Conservation (phyloP, 352 stramenopile genomes). For the Peronospora farinosa region DNA sequence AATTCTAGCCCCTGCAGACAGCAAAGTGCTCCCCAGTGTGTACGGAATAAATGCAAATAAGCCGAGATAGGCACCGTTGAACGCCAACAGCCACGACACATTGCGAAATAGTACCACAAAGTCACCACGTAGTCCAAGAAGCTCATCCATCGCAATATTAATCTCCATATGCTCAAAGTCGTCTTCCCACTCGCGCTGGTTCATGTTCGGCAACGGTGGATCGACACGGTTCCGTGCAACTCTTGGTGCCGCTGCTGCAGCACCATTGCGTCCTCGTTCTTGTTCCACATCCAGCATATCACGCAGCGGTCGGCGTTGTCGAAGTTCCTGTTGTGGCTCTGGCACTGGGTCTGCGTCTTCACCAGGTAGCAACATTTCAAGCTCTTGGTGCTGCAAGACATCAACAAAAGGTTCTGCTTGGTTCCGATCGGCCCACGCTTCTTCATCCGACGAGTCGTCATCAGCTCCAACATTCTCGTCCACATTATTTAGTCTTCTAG, state of each 20-base stretch:
- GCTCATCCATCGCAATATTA: constrained; percentile 94
- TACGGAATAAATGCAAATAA: constrained; percentile 95
- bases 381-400: constrained; percentile 36
- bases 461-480: constrained; percentile 33
- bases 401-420: constrained; percentile 34
- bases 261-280: constrained; percentile 10
- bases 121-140: constrained; percentile 94
- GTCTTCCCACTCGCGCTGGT: constrained; percentile 71
- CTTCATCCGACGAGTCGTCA: constrained; percentile 54
- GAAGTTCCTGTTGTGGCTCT: constrained; percentile 33
- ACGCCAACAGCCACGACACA: constrained; percentile 94
- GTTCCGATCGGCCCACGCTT: constrained; percentile 32
- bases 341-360: constrained; percentile 19
- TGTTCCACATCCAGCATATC: constrained; percentile 15
- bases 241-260: constrained; percentile 23
- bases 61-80: constrained; percentile 95
- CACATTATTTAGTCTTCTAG: constrained; percentile 34
- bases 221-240: constrained; percentile 31
- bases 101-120: constrained; percentile 92
- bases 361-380: constrained; percentile 19
- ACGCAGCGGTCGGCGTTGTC: constrained; percentile 31
- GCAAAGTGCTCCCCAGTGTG: constrained; percentile 87
- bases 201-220: constrained; percentile 38
- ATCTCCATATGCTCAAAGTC: constrained; percentile 91
- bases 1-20: constrained; percentile 67